Base-by-base conservation (phyloP, 129 eudicot species). In the Saussurea involucrata region DNA sequence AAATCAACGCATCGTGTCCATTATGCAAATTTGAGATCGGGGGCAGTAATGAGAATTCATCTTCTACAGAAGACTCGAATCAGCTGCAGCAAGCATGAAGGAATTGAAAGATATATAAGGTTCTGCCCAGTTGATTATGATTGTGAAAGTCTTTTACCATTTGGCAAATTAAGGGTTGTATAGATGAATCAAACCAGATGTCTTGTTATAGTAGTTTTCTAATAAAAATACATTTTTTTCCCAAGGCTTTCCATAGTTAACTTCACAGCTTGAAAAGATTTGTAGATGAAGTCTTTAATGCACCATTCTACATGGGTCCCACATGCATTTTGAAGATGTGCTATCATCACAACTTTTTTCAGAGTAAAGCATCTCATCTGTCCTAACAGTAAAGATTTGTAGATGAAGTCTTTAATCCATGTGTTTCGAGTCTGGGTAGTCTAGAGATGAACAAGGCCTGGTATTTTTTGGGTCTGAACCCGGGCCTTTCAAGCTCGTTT, bases 1-100 rank as follows among this genome's bases (percentile, higher is more conserved):
- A 87, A 84, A 90, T 90, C 75, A 90, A 90, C 34, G 92, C 96
- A 13, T 87, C 90, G 0, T 90, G 95, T 72, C 95, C 95, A 17
- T 84, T 90, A 55, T 90, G 95, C 78, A 90, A 90, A 74, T 87
- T 71, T 68, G 87, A 87, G 79, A 81, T 90, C 42, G 85, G 82
- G 71, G 72, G 71, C 13, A 77, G 81, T 44, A 79, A 79, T 29
- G 89, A 71, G 13, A 75, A 55, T 22, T 32, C 85, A 44, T 58
- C 86, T 3, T n/a, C 84, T 34, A 42, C 75, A 71, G 78, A 73
- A 24, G 88, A 83, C 44, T 18, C 84, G n/a, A 85, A 33, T 75
- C 85, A 82, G 77, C 85, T 78, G 76, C 86, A 82, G 44, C 85
- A 85, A 44, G 44, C 70, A 67, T 83, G 83, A 37, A 10, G 46